A percentile compares a stretch with the other conserved stretches of the same genome.
Evolutionary conservation across 768 basidiomycete species (phyloP).

Genomic region (Suillus spraguei): DNA sequence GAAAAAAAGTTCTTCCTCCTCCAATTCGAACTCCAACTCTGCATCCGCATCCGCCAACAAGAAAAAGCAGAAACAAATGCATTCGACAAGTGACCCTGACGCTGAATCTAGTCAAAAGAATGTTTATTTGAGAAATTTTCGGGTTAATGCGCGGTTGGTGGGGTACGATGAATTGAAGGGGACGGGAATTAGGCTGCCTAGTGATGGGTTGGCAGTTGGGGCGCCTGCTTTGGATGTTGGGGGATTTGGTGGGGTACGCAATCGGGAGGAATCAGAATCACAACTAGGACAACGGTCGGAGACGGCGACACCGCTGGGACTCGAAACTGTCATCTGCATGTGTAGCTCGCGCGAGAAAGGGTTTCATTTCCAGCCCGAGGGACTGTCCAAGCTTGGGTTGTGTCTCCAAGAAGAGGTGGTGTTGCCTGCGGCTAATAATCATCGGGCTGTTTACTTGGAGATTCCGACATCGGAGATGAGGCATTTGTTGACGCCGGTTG

Average conservation of each 20-base stretch:
- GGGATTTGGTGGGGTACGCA: constrained; percentile 29
- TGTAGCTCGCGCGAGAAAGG: constrained; percentile 66
- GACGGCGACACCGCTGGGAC: not conserved
- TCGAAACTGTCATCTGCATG: constrained; percentile 53
- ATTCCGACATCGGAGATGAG: constrained; percentile 44
- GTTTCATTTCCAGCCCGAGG: constrained; percentile 81
- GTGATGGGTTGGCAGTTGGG: constrained; percentile 66
- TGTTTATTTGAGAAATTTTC: constrained; percentile 65
- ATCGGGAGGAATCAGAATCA: not conserved
- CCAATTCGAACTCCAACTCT: not conserved
- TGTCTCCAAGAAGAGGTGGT: constrained; percentile 38
- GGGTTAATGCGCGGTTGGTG: constrained; percentile 74
- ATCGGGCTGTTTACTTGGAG: constrained; percentile 26
- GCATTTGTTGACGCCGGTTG: constrained; percentile 46
- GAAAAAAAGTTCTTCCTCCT: constrained; percentile 20
- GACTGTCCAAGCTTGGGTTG: constrained; percentile 74
- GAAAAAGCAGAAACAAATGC: constrained; percentile 29
- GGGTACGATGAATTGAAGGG: constrained; percentile 71
- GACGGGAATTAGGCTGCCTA: constrained; percentile 73
- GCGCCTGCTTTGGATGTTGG: constrained; percentile 56
- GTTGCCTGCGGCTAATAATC: constrained; percentile 7
- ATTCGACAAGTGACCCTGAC: constrained; percentile 28
- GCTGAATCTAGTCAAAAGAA: constrained; percentile 41
- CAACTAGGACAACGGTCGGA: not conserved
- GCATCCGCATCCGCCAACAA: constrained; percentile 21